These are phyloP conservation scores for Silene vulgaris DNA, from an alignment of 179 eudicot species.

Conservation along the genomic window DNA sequence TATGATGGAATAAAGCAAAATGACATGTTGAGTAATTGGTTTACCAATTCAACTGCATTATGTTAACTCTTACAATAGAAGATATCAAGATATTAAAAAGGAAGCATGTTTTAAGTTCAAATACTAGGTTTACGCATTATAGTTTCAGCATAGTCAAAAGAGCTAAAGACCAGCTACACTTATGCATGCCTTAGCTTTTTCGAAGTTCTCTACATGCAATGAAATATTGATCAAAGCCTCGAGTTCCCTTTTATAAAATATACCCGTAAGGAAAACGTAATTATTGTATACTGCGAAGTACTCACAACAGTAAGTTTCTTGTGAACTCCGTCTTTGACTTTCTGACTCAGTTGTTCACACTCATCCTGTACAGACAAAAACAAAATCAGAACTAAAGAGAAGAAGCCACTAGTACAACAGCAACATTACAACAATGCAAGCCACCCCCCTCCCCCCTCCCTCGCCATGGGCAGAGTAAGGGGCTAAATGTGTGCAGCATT, in stretches of 20 bases:
- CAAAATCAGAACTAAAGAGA: background rate
- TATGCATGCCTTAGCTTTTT: constrained; percentile 15
- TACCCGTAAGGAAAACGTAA: background rate
- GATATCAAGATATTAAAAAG: background rate
- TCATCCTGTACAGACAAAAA: constrained; percentile 28
- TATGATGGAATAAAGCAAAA: too few species aligned
- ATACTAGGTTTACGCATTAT: background rate
- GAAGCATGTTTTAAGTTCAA: background rate
- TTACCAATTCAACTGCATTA: background rate
- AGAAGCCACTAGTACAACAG: constrained; percentile 3
- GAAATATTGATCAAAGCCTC: background rate
- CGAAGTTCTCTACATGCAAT: background rate
- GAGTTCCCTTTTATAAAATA: background rate
- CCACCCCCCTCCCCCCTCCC: background rate
- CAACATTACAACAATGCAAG: background rate
- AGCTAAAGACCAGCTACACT: constrained; percentile 4
- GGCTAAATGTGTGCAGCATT: background rate
- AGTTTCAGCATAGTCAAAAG: background rate
- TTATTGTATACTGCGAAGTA: background rate
- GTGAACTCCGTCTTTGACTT: constrained; percentile 28
- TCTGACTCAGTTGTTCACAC: constrained; percentile 24
- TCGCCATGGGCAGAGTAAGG: background rate
- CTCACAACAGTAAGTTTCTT: constrained; percentile 32
- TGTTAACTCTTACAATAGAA: background rate
- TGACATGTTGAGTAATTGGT: too few species aligned